Percentiles rank a stretch among this genome's conserved stretches.
phyloP scores from a whole-genome alignment of 306 rosid genomes.

The Hippophae rhamnoides region DNA sequence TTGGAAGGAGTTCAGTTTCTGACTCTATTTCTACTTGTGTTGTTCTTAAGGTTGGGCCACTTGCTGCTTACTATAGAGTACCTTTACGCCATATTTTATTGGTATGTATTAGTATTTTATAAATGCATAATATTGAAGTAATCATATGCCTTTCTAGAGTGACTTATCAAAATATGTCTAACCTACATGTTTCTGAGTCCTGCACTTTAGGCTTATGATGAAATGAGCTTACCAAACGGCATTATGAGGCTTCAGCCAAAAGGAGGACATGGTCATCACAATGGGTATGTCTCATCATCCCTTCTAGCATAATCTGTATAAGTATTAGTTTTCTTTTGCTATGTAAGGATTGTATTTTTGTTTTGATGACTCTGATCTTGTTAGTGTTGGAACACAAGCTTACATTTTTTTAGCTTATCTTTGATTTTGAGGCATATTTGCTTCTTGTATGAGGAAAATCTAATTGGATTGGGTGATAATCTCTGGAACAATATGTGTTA shows the following conservation, averaged over 20 bases:
- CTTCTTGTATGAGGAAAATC: too few relatives aligned
- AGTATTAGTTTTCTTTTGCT: neutral
- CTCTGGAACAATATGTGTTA: too few relatives aligned
- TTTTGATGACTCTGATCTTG: neutral
- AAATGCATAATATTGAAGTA: slow-evolving; percentile 3
- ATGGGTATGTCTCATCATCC: slow-evolving; percentile 53
- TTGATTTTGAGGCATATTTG: too few relatives aligned
- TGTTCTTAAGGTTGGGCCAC: slow-evolving; percentile 73
- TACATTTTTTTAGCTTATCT: too few relatives aligned
- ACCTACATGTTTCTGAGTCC: neutral
- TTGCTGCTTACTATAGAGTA: slow-evolving; percentile 79
- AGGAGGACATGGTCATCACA: slow-evolving; percentile 96
- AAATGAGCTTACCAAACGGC: slow-evolving; percentile 94
- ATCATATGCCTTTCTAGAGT: neutral
- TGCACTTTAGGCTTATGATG: slow-evolving; percentile 64
- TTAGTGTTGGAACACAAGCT: neutral
- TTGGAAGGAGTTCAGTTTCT: slow-evolving; percentile 6
- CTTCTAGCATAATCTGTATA: slow-evolving; percentile 6
- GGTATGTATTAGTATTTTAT: slow-evolving; percentile 31
- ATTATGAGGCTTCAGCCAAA: slow-evolving; percentile 71
- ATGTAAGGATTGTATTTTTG: neutral
- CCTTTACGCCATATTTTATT: slow-evolving; percentile 83
- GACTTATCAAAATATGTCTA: neutral
- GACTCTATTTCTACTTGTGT: slow-evolving; percentile 13
- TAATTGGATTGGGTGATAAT: too few relatives aligned